These are phyloP conservation scores for Emmonsiellopsis sp. DNA, from an alignment of 2,329 filamentous ascomycete genomes.

Conservation along the genomic window DNA sequence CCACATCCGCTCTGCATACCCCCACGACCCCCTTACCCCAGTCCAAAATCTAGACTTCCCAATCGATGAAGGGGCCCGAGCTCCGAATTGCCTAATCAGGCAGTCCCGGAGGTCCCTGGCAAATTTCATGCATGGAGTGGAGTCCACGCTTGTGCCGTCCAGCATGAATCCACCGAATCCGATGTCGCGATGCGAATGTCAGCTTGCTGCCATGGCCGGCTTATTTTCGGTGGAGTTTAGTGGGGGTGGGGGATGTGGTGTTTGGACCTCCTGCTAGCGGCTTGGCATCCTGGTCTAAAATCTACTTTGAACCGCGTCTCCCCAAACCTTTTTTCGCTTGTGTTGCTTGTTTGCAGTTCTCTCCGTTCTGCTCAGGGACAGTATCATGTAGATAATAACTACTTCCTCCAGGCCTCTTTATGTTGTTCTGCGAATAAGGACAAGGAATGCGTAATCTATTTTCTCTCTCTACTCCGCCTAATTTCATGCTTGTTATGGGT, in stretches of 20 bases:
- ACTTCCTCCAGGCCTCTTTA: no score
- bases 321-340: neutral
- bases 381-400: no score
- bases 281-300: neutral
- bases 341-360: neutral
- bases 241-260: neutral
- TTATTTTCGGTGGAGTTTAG: neutral
- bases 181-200: no score
- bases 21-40: neutral
- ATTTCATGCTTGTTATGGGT: no score
- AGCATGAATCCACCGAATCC: neutral
- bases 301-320: neutral
- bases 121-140: neutral
- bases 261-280: constrained; percentile 4
- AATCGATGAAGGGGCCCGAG: neutral
- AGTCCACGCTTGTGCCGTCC: neutral
- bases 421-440: no score
- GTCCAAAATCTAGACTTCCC: neutral
- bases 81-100: neutral
- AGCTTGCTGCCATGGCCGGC: no score
- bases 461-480: no score
- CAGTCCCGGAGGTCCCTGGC: neutral
- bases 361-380: neutral
- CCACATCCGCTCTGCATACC: neutral
- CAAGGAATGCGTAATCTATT: no score